Conservation (phyloP, 2,329 filamentous ascomycete species). For the Fusarium keratoplasticum region DNA sequence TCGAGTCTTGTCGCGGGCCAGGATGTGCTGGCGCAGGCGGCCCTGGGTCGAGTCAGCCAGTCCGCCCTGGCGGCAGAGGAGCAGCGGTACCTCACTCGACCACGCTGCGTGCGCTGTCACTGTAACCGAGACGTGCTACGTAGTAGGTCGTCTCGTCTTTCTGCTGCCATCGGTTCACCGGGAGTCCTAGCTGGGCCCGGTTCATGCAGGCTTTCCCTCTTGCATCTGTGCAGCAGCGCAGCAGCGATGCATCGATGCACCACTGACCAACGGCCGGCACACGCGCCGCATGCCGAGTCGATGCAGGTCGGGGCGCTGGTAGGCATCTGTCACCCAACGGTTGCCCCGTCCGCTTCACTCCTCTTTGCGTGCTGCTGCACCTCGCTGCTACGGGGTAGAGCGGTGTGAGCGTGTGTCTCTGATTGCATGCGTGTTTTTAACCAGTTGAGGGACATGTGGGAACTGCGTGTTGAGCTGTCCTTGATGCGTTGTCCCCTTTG, state of each 20-base stretch:
- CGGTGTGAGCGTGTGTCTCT: constrained; percentile 42
- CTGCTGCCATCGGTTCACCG: constrained; percentile 30
- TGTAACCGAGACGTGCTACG: constrained; percentile 16
- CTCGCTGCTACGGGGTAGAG: constrained; percentile 33
- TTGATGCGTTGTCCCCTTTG: constrained; percentile 41
- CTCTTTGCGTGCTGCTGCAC: constrained; percentile 37
- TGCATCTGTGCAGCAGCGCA: constrained; percentile 45
- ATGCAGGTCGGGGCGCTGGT: constrained; percentile 35
- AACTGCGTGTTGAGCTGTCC: constrained; percentile 45
- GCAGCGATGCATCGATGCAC: constrained; percentile 38
- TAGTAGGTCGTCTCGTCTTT: constrained; percentile 24
- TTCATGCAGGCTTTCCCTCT: constrained; percentile 46
- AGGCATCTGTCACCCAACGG: constrained; percentile 43
- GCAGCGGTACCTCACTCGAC: constrained; percentile 2
- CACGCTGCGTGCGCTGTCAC: constrained; percentile 7
- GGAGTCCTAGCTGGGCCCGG: constrained; percentile 37
- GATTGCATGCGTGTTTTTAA: constrained; percentile 32
- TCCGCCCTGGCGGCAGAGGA: constrained; percentile 22
- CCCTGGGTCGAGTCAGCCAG: constrained; percentile 17
- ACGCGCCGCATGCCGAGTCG: constrained; percentile 33
- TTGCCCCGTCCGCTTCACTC: constrained; percentile 42
- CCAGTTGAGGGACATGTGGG: constrained; percentile 36
- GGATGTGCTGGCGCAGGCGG: constrained; percentile 41
- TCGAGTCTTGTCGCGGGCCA: constrained; percentile 27
- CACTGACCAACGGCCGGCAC: constrained; percentile 33